Evolutionary conservation across 495 filamentous ascomycete species (phyloP), one percentile per base, ranked within the genome.

Genomic region (Podospora pseudoanserina): DNA sequence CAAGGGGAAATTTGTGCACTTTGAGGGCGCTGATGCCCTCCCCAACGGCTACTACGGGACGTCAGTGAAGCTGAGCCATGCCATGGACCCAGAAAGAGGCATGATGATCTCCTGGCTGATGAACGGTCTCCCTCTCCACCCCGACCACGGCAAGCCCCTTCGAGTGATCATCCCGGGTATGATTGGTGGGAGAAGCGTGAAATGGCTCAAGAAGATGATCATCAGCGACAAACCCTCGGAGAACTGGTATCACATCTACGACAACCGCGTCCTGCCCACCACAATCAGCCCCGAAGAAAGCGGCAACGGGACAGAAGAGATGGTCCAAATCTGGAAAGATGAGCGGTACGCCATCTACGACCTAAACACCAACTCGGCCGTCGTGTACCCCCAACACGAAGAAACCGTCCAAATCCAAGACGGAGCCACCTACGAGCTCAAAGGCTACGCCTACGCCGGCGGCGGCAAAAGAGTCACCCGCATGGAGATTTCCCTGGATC

Each of bases 171-270:
- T 98, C 7, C 94, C 94, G 0, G 93, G 94, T 4, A 93, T 97
- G 78, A 97, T 98, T 68, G 94, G 94, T 56, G 94, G 94, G 5
- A 84, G 94, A 60, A 97, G 93, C 77, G 94, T 98, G 30, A 98
- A 98, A 78, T 98, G 94, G 94, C 73, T 98, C 69, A 96, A 91
- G 81, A 89, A 84, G 56, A 84, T 98, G 63, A 90, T 94, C 34
- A 73, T 97, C 60, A 95, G 93, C 0, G 85, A 87, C 5, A 77
- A 78, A 4, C 94, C 94, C 0, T 96, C 92, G 73, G 90, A 94
- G 63, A 97, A 96, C 71, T 97, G 94, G 93, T 98, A 97, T 71
- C 94, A 98, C 76, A 92, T 96, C 65, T 92, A 96, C 73, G 94
- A 98, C 74, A 98, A 98, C 71, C 82, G 94, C 59, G 94, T 97